phyloP scores from a whole-genome alignment of 352 stramenopile genomes.

The Globisporangium nunn region DNA sequence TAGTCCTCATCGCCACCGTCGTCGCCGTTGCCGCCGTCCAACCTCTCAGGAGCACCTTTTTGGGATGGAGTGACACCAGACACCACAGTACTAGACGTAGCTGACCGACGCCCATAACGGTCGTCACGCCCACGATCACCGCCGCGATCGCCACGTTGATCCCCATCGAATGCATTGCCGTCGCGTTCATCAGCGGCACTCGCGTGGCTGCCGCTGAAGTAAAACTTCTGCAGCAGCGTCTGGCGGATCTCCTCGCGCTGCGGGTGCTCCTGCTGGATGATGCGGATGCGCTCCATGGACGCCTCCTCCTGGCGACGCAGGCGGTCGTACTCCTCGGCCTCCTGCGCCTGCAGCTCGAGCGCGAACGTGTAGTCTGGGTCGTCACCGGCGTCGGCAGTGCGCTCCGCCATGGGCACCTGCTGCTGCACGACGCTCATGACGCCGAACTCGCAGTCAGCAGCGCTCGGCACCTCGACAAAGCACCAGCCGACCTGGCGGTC shows the following conservation, averaged over 20 bases:
- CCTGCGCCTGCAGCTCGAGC: slow-evolving; percentile 60
- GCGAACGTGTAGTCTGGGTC: slow-evolving; percentile 73
- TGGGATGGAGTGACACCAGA: neutral
- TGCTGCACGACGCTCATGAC: slow-evolving; percentile 74
- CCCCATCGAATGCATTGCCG: neutral
- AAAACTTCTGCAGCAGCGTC: slow-evolving; percentile 37
- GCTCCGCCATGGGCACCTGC: slow-evolving; percentile 45
- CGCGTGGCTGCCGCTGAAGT: slow-evolving; percentile 25
- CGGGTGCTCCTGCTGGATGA: slow-evolving; percentile 48
- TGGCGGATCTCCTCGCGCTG: slow-evolving; percentile 38
- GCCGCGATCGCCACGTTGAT: neutral
- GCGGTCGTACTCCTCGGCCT: slow-evolving; percentile 69
- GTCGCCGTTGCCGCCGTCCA: neutral
- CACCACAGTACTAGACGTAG: neutral
- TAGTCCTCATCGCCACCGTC: neutral
- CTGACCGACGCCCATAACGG: neutral
- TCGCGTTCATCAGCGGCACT: slow-evolving; percentile 8
- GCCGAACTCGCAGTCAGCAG: slow-evolving; percentile 31
- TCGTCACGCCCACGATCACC: neutral
- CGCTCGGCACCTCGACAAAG: slow-evolving; percentile 67
- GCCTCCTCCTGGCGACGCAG: slow-evolving; percentile 58
- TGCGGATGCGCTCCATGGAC: slow-evolving; percentile 54
- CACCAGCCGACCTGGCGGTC: slow-evolving; percentile 56
- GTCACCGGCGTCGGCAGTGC: slow-evolving; percentile 15
- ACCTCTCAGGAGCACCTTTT: neutral